A percentile compares a stretch with the other conserved stretches of the same genome.
Evolutionary conservation across 331 rosid species (phyloP).

Genomic region (Cydonia oblonga): DNA sequence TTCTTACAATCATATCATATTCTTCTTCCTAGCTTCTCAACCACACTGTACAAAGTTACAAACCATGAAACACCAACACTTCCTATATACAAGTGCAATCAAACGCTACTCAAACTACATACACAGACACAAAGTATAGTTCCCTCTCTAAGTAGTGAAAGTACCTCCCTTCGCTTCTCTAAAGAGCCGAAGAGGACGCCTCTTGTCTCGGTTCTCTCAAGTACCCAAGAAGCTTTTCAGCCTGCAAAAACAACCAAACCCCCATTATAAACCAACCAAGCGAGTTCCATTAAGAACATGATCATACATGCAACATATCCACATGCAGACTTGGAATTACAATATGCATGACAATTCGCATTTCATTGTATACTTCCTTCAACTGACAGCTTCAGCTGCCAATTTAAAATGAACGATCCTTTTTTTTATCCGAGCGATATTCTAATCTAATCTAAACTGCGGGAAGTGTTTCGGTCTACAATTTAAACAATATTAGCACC

Average conservation of each 20-base stretch:
- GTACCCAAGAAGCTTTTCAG: conserved; percentile 85
- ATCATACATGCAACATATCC: neutral
- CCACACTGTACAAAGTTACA: conserved; percentile 64
- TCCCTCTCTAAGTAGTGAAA: conserved; percentile 31
- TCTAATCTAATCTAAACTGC: neutral
- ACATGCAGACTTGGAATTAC: neutral
- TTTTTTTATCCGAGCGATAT: neutral
- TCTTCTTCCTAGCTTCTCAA: conserved; percentile 25
- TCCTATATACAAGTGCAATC: conserved; percentile 37
- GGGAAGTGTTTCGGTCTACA: neutral
- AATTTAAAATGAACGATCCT: neutral
- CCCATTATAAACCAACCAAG: neutral
- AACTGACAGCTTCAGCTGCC: neutral
- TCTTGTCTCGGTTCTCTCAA: conserved; percentile 96
- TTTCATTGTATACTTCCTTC: neutral
- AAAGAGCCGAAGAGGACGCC: conserved; percentile 62
- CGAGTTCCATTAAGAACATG: neutral
- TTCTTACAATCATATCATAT: conserved; percentile 19
- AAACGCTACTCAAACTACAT: conserved; percentile 6
- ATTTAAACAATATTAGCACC: neutral
- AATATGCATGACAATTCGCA: neutral
- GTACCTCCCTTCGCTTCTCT: conserved; percentile 10
- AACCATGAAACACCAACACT: conserved; percentile 29
- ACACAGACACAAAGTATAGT: conserved; percentile 18
- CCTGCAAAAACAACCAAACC: conserved; percentile 47